Percentiles rank a stretch among this genome's conserved stretches.
These are phyloP conservation scores for Sclerotinia sclerotiorum DNA, from an alignment of 2,329 filamentous ascomycete species.

Conservation along the genomic window DNA sequence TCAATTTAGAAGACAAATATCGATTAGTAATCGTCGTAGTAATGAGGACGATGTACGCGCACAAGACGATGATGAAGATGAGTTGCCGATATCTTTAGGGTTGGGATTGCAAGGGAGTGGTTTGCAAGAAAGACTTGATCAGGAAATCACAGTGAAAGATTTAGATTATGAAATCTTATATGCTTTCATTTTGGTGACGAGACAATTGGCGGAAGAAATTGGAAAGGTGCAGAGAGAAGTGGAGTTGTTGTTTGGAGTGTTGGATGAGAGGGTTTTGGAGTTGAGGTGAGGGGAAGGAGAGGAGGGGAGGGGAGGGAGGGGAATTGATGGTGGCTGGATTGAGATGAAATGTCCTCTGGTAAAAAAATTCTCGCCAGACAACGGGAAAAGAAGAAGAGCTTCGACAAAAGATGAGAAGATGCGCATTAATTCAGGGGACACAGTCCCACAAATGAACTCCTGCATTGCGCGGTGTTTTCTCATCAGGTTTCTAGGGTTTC, in stretches of 20 bases:
- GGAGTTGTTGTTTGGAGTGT: slow-evolving; percentile 61
- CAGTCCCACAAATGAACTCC: not conserved
- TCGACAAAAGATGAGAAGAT: not conserved
- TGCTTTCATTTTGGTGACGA: slow-evolving; percentile 75
- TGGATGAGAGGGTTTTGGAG: slow-evolving; percentile 59
- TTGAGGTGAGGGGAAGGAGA: slow-evolving; percentile 46
- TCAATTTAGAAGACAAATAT: slow-evolving; percentile 69
- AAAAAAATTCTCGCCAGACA: not conserved
- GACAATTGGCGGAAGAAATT: slow-evolving; percentile 65
- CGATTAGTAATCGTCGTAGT: slow-evolving; percentile 12
- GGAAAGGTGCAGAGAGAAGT: slow-evolving; percentile 60
- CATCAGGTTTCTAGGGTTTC: too few species aligned
- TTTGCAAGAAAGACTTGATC: slow-evolving; percentile 25
- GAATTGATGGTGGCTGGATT: not conserved
- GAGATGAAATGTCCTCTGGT: not conserved
- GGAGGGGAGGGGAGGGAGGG: not conserved
- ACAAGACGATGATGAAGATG: slow-evolving; percentile 23
- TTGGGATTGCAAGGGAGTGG: not conserved
- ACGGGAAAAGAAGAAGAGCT: not conserved
- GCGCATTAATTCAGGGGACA: too few species aligned
- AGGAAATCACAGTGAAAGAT: slow-evolving; percentile 53
- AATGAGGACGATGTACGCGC: not conserved
- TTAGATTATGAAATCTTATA: slow-evolving; percentile 90
- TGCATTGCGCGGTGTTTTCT: not conserved
- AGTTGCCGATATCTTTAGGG: not conserved